Evolutionary conservation across 257 asterid species (phyloP).

Genomic region (Nicotiana otophora): DNA sequence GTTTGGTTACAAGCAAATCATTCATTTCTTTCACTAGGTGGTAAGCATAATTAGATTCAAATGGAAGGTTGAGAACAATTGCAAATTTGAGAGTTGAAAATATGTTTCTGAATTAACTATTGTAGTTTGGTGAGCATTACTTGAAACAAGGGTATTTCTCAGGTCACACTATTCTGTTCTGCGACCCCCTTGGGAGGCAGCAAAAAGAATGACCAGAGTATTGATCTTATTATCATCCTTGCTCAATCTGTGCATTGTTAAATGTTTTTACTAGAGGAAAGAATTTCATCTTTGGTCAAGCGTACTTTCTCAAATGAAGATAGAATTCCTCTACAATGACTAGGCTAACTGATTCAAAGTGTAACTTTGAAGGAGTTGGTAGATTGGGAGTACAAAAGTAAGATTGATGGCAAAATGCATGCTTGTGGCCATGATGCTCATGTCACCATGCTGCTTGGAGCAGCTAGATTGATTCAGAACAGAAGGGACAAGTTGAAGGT

Average conservation of each 20-base stretch:
- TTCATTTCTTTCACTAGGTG: background rate
- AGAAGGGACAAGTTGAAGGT: conserved; percentile 65
- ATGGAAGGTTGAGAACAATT: background rate
- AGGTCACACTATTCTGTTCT: background rate
- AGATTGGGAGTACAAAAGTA: conserved; percentile 93
- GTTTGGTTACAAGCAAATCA: background rate
- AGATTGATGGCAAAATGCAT: conserved; percentile 79
- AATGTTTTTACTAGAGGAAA: background rate
- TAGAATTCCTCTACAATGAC: background rate
- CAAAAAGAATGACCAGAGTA: background rate
- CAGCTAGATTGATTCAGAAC: conserved; percentile 67
- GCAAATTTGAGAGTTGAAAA: background rate
- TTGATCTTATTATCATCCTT: background rate
- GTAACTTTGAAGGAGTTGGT: conserved; percentile 58
- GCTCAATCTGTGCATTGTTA: background rate
- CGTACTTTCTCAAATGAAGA: background rate
- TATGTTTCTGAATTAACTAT: background rate
- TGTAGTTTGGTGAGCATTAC: background rate
- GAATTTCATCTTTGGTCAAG: background rate
- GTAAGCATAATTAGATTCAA: background rate
- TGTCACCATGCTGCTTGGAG: conserved; percentile 89
- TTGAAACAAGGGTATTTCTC: background rate
- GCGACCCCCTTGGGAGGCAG: background rate
- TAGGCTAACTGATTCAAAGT: background rate
- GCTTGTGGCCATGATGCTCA: conserved; percentile 98